These are phyloP conservation scores for Starmera quercuum DNA, from an alignment of 805 yeast species.

Conservation along the genomic window DNA sequence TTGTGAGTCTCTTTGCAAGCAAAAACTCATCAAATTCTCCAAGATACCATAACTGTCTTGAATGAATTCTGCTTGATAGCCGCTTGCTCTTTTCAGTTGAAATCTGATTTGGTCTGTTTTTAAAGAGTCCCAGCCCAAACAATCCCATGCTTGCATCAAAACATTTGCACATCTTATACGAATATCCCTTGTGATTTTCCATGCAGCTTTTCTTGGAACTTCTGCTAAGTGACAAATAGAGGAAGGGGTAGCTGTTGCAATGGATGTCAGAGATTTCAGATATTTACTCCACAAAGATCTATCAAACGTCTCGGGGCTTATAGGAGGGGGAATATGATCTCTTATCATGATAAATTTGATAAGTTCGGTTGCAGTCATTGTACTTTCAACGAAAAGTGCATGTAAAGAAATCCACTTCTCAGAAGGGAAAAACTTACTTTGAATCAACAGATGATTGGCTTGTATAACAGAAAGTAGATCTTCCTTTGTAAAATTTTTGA, in stretches of 20 bases:
- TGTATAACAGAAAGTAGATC: constrained; percentile 36
- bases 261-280: constrained; percentile 45
- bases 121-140: constrained; percentile 55
- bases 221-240: constrained; percentile 63
- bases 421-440: constrained; percentile 54
- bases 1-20: constrained; percentile 55
- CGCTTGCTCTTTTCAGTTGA: constrained; percentile 56
- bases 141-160: constrained; percentile 62
- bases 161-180: constrained; percentile 51
- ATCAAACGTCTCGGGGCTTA: constrained; percentile 44
- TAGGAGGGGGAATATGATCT: constrained; percentile 43
- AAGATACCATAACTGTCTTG: constrained; percentile 51
- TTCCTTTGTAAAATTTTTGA: constrained; percentile 30
- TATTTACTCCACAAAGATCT: constrained; percentile 63
- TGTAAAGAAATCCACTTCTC: constrained; percentile 69
- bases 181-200: constrained; percentile 53
- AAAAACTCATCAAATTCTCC: constrained; percentile 56
- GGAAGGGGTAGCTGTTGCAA: constrained; percentile 62
- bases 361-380: constrained; percentile 46
- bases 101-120: constrained; percentile 49
- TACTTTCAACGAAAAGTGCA: constrained; percentile 47
- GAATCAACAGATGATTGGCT: constrained; percentile 43
- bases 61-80: constrained; percentile 62
- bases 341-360: constrained; percentile 40
- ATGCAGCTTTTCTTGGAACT: constrained; percentile 66